Evolutionary conservation across 192 early-diverging fungal species (phyloP).

Genomic region (Rhizophagus sp.): DNA sequence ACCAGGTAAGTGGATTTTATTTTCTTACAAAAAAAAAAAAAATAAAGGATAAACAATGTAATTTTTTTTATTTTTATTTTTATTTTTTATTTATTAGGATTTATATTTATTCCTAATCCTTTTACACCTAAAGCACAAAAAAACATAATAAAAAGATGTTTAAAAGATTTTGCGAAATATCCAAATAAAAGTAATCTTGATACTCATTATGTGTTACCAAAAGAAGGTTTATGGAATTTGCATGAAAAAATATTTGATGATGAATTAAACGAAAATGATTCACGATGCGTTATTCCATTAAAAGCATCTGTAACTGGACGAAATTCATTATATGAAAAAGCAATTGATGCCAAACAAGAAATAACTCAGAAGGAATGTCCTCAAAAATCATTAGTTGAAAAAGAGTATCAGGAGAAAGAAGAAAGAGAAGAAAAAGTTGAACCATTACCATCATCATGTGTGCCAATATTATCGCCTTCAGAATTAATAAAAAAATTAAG

Average conservation of each 20-base stretch:
- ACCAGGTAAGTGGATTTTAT: slow-evolving; percentile 31
- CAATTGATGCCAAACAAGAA: slow-evolving; percentile 32
- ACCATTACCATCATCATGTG: slow-evolving; percentile 39
- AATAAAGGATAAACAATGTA: too few species aligned
- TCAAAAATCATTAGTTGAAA: slow-evolving; percentile 27
- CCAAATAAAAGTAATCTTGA: slow-evolving; percentile 91
- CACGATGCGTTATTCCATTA: slow-evolving; percentile 34
- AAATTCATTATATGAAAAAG: slow-evolving; percentile 30
- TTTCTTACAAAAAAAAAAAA: too few species aligned
- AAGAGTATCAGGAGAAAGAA: slow-evolving; percentile 24
- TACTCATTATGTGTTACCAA: slow-evolving; percentile 75
- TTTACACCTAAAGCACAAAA: slow-evolving; percentile 75
- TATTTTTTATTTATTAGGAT: slow-evolving; percentile 51
- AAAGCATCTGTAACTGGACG: slow-evolving; percentile 33
- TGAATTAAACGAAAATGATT: slow-evolving; percentile 29
- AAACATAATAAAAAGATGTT: slow-evolving; percentile 65
- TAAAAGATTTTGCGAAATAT: slow-evolving; percentile 71
- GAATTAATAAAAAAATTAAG: slow-evolving; percentile 57
- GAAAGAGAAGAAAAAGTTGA: slow-evolving; percentile 39
- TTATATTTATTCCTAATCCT: slow-evolving; percentile 78
- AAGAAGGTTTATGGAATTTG: slow-evolving; percentile 60
- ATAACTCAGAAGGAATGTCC: too few species aligned
- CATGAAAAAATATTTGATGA: slow-evolving; percentile 42
- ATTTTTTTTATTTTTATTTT: too few species aligned
- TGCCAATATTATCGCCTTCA: slow-evolving; percentile 40